A percentile compares a stretch with the other conserved stretches of the same genome.
Evolutionary conservation across 805 yeast genomes (phyloP).

Genomic region (Suhomyces sp.): DNA sequence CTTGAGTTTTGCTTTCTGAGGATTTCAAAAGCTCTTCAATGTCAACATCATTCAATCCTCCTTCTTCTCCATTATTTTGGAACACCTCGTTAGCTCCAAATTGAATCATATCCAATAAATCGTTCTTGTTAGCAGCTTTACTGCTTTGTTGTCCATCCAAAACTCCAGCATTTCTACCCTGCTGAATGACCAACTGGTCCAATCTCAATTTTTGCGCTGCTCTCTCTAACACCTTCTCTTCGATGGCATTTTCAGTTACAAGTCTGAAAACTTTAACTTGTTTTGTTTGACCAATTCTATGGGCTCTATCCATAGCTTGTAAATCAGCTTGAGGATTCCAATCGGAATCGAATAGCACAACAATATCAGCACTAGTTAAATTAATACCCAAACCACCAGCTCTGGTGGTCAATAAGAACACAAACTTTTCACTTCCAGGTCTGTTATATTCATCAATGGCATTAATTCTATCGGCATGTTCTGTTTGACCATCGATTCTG

Average conservation of each 20-base stretch:
- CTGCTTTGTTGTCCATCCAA: constrained; percentile 32
- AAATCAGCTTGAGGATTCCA: constrained; percentile 91
- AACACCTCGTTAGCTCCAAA: constrained; percentile 75
- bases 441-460: constrained; percentile 79
- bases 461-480: constrained; percentile 69
- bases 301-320: constrained; percentile 90
- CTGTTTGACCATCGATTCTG: constrained; percentile 83
- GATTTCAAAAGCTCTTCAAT: constrained; percentile 59
- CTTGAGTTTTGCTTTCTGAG: constrained; percentile 64
- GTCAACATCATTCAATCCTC: constrained; percentile 41
- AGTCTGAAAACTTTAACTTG: constrained; percentile 79
- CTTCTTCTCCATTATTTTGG: constrained; percentile 21
- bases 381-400: constrained; percentile 91
- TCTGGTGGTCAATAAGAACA: constrained; percentile 77
- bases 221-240: constrained; percentile 77
- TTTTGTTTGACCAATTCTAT: constrained; percentile 82
- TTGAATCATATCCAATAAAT: constrained; percentile 77
- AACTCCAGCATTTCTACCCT: constrained; percentile 50
- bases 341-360: constrained; percentile 73
- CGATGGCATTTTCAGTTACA: constrained; percentile 79
- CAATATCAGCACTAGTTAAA: constrained; percentile 77
- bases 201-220: constrained; percentile 77
- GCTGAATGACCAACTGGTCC: constrained; percentile 82
- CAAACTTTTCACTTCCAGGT: constrained; percentile 70
- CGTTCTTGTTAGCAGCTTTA: constrained; percentile 60